Conservation (phyloP, 2,329 filamentous ascomycete species). For the Penicillium sp. region DNA sequence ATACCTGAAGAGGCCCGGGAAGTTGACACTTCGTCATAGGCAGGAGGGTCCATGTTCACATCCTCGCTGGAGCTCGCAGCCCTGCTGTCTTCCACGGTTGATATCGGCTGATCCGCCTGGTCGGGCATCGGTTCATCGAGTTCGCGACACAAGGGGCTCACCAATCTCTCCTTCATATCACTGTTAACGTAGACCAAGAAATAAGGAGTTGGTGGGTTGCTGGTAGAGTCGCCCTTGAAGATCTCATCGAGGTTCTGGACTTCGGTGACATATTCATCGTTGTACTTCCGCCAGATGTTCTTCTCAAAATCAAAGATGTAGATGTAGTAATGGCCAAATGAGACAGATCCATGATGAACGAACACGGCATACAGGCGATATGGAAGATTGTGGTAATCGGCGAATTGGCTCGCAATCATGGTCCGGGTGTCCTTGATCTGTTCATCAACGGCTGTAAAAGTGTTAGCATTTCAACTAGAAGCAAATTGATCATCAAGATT, state of each 20-base stretch:
- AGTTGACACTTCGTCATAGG: constrained; percentile 27
- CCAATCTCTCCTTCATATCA: constrained; percentile 59
- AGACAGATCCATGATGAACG: constrained; percentile 71
- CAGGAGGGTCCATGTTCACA: constrained; percentile 31
- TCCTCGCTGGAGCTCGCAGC: constrained; percentile 19
- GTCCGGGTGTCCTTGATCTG: constrained; percentile 53
- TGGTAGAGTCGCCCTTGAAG: constrained; percentile 63
- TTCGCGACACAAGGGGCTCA: constrained; percentile 59
- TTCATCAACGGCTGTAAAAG: constrained; percentile 35
- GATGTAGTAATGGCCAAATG: constrained; percentile 91
- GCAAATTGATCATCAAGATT: background rate
- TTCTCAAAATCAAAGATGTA: constrained; percentile 89
- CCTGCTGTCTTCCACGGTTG: constrained; percentile 20
- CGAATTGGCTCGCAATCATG: constrained; percentile 61
- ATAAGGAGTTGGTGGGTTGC: constrained; percentile 72
- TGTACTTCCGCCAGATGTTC: constrained; percentile 87
- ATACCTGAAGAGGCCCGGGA: constrained; percentile 13
- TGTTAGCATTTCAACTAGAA: background rate
- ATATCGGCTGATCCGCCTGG: background rate
- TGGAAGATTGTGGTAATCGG: constrained; percentile 62
- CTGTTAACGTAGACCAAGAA: constrained; percentile 82
- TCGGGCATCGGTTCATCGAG: constrained; percentile 25
- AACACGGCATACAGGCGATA: constrained; percentile 92
- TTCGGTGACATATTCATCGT: constrained; percentile 78
- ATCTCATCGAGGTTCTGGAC: constrained; percentile 66